A percentile compares a stretch with the other conserved stretches of the same genome.
Conservation (phyloP, 2,329 filamentous ascomycete species). For the Sporothrix globosa region DNA sequence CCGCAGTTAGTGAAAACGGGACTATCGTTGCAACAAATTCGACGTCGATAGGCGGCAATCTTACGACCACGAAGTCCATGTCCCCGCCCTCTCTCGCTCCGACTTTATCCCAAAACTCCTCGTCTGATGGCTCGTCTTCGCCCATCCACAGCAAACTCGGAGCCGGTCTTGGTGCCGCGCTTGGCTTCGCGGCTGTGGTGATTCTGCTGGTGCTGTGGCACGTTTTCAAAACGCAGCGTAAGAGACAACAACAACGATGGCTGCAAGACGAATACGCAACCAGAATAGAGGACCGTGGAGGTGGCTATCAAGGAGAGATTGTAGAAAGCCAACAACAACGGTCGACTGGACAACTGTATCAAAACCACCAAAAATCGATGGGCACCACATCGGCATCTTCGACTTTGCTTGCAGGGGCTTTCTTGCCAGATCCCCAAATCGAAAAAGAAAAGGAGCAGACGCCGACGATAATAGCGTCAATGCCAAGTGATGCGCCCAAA, state of each 20-base stretch:
- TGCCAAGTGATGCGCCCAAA: background rate
- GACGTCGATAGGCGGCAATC: background rate
- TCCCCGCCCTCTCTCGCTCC: background rate
- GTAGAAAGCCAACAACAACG: background rate
- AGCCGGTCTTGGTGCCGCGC: slow-evolving; percentile 5
- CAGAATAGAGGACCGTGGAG: background rate
- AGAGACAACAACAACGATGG: background rate
- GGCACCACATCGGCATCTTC: background rate
- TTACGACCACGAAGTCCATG: background rate
- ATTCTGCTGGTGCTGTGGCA: slow-evolving; percentile 21
- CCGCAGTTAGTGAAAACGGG: background rate
- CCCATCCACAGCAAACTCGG: slow-evolving; percentile 5
- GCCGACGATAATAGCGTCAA: background rate
- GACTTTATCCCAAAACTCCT: background rate
- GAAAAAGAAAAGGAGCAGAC: background rate
- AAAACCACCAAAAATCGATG: background rate
- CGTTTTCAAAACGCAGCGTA: background rate
- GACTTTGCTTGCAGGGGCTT: too few relatives aligned
- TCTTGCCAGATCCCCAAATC: background rate
- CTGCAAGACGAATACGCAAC: background rate
- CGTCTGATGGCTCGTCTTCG: background rate
- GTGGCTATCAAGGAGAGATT: background rate
- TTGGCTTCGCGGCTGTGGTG: slow-evolving; percentile 23
- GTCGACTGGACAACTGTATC: background rate
- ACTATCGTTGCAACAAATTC: background rate